A percentile compares a stretch with the other conserved stretches of the same genome.
These are phyloP conservation scores for Aquilaria agallochum DNA, from an alignment of 441 rosid genomes.

Conservation along the genomic window DNA sequence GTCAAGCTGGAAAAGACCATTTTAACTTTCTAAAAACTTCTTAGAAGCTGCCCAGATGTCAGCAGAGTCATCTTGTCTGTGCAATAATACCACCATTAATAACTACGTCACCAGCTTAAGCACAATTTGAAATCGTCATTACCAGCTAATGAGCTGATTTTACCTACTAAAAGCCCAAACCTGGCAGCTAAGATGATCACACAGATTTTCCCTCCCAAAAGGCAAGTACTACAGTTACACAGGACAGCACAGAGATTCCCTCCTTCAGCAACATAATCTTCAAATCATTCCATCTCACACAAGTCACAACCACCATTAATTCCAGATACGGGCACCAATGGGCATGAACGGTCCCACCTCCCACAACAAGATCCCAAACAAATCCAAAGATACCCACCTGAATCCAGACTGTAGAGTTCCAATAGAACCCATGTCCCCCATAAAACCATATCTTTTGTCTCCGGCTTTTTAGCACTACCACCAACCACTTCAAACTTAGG, in stretches of 20 bases:
- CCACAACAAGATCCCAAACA: constrained; percentile 12
- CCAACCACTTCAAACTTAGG: constrained; percentile 5
- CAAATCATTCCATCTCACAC: constrained; percentile 21
- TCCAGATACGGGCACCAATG: constrained; percentile 35
- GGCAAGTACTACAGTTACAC: constrained; percentile 23
- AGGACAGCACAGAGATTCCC: constrained; percentile 31
- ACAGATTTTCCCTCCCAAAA: constrained; percentile 14
- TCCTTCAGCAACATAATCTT: constrained; percentile 25
- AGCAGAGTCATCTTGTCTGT: no score
- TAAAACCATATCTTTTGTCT: background rate
- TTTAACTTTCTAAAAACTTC: no score
- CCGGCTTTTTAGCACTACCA: constrained; percentile 6
- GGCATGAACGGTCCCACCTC: constrained; percentile 44
- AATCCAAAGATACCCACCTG: constrained; percentile 4
- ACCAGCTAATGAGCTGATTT: constrained; percentile 14
- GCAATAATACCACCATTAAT: constrained; percentile 2
- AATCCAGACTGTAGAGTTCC: constrained; percentile 15
- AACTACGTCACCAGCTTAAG: constrained; percentile 6
- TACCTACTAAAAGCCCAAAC: constrained; percentile 9
- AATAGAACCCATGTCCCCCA: constrained; percentile 15
- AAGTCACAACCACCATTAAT: constrained; percentile 27
- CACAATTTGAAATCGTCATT: constrained; percentile 17
- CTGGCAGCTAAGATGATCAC: constrained; percentile 7
- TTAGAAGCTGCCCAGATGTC: no score
- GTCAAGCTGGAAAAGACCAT: no score